Percentiles rank a stretch among this genome's conserved stretches.
These are phyloP conservation scores for Tilletia horrida DNA, from an alignment of 1,284 basidiomycete genomes.

Conservation along the genomic window DNA sequence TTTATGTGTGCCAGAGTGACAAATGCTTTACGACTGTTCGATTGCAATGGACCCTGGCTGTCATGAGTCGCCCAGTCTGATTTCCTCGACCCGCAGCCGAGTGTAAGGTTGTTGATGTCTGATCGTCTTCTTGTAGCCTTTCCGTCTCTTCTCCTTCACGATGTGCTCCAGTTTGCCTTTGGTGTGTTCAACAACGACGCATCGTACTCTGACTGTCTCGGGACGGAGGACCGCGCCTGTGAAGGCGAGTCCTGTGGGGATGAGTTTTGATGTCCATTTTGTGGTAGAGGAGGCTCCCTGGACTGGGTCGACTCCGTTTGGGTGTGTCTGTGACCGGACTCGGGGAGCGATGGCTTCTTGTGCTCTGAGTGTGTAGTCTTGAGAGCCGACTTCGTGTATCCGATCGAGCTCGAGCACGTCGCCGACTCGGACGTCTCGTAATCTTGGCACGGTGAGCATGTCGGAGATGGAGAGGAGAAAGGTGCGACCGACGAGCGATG, in stretches of 20 bases:
- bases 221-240: constrained; percentile 39
- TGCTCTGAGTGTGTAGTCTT: constrained; percentile 83
- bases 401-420: constrained; percentile 78
- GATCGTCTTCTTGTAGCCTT: constrained; percentile 81
- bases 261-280: constrained; percentile 42
- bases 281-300: constrained; percentile 13
- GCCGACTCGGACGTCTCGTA: constrained; percentile 68
- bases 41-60: no score
- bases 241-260: constrained; percentile 46
- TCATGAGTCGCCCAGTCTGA: constrained; percentile 35
- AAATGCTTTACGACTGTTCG: background rate
- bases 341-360: constrained; percentile 36
- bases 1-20: background rate
- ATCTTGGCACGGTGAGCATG: constrained; percentile 82
- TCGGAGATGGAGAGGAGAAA: constrained; percentile 86
- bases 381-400: constrained; percentile 88
- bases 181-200: constrained; percentile 93
- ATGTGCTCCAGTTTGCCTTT: constrained; percentile 85
- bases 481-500: constrained; percentile 79
- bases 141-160: constrained; percentile 94
- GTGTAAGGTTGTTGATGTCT: constrained; percentile 91
- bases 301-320: constrained; percentile 5
- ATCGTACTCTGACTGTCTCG: constrained; percentile 66
- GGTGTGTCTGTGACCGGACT: constrained; percentile 15
- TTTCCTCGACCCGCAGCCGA: constrained; percentile 58